A percentile compares a stretch with the other conserved stretches of the same genome.
phyloP scores from a whole-genome alignment of 108 stramenopile species.

The Hondaea fermentalgiana region DNA sequence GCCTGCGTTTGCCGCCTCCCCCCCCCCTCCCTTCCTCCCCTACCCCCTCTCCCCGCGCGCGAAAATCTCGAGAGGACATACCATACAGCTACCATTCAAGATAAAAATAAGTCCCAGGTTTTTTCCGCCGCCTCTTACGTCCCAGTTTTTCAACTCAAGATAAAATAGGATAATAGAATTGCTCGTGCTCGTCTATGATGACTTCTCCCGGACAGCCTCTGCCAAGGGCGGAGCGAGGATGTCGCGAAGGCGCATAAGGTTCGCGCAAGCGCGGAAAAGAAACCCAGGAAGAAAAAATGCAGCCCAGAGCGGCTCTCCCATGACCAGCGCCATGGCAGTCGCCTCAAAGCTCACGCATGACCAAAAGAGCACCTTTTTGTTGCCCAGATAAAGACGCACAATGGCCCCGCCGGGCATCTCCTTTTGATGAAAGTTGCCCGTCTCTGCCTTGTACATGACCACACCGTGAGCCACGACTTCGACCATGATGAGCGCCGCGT shows the following conservation, averaged over 20 bases:
- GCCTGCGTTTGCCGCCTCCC: too few species aligned
- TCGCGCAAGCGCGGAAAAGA: background rate
- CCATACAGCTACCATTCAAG: too few species aligned
- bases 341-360: constrained; percentile 6
- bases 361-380: constrained; percentile 5
- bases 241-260: constrained; percentile 6
- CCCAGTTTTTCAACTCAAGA: too few species aligned
- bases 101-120: too few species aligned
- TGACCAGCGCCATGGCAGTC: background rate
- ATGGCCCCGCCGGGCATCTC: background rate
- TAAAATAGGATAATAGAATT: too few species aligned
- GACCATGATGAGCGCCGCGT: constrained; percentile 3
- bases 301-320: background rate
- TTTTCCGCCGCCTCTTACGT: too few species aligned
- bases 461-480: background rate
- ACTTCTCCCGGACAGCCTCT: background rate
- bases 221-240: background rate
- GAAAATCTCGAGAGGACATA: too few species aligned
- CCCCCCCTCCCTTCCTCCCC: too few species aligned
- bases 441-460: constrained; percentile 6
- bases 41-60: too few species aligned
- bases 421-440: constrained; percentile 15
- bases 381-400: background rate
- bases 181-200: too few species aligned
- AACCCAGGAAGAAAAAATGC: background rate